Percentiles rank a stretch among this genome's conserved stretches.
Conservation (phyloP, 225 moss, liverwort and hornwort genomes). For the Bryum argenteum region DNA sequence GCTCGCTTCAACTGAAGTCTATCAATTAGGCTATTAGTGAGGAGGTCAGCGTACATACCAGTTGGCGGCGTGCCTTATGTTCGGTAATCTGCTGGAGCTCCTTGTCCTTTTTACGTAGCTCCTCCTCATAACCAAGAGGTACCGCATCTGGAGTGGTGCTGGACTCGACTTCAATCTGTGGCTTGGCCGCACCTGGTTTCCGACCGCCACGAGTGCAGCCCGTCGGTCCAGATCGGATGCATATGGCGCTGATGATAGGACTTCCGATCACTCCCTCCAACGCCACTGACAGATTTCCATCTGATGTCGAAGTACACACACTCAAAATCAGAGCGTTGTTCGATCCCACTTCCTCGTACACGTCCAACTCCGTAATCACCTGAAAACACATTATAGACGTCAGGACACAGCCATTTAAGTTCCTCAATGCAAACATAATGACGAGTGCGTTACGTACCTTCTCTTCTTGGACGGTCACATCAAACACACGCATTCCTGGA, state of each 20-base stretch:
- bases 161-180: constrained; percentile 12
- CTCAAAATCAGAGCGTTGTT: constrained; percentile 80
- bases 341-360: constrained; percentile 91
- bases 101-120: constrained; percentile 46
- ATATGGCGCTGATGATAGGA: constrained; percentile 81
- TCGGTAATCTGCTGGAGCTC: constrained; percentile 54
- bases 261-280: constrained; percentile 83
- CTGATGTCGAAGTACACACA: constrained; percentile 48
- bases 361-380: constrained; percentile 83
- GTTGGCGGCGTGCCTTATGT: constrained; percentile 61
- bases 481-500: constrained; percentile 93
- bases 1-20: neutral
- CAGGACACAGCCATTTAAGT: neutral
- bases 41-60: constrained; percentile 27
- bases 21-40: neutral
- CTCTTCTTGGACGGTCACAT: constrained; percentile 78
- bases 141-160: constrained; percentile 33
- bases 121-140: constrained; percentile 56
- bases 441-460: constrained; percentile 46
- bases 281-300: constrained; percentile 58
- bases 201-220: constrained; percentile 33
- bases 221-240: constrained; percentile 66
- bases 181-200: constrained; percentile 17
- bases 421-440: no score
- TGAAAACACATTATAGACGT: constrained; percentile 25